These are phyloP conservation scores for Alternaria consortialis DNA, from an alignment of 2,329 filamentous ascomycete species.

Conservation along the genomic window DNA sequence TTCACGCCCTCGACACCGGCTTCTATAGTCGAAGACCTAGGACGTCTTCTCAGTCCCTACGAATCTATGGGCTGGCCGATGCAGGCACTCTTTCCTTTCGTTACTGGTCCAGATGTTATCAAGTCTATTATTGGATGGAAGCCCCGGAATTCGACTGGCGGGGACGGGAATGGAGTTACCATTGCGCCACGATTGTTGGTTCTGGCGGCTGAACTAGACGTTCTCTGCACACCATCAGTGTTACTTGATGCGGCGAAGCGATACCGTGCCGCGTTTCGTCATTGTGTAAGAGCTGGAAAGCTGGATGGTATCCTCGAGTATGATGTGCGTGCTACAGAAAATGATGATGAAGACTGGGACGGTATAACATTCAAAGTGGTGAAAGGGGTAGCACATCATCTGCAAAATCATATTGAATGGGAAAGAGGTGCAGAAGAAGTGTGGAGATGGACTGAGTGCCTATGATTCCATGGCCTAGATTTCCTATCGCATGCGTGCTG, in stretches of 20 bases:
- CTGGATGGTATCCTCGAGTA: conserved; percentile 35
- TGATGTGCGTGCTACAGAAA: conserved; percentile 6
- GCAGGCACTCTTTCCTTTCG: conserved; percentile 59
- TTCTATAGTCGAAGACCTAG: conserved; percentile 54
- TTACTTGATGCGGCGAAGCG: conserved; percentile 51
- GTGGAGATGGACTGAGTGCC: conserved; percentile 51
- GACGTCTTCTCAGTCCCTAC: conserved; percentile 57
- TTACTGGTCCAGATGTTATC: conserved; percentile 54
- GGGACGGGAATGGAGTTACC: background rate
- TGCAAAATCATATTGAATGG: conserved; percentile 64
- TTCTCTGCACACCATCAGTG: conserved; percentile 38
- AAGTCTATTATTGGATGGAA: conserved; percentile 44
- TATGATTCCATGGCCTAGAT: background rate
- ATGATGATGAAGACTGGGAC: conserved; percentile 4
- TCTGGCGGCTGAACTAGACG: conserved; percentile 38
- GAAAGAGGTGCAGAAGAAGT: conserved; percentile 59
- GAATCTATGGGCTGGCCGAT: conserved; percentile 64
- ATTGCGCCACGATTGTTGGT: conserved; percentile 30
- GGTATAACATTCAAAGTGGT: conserved; percentile 57
- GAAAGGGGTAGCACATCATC: conserved; percentile 60
- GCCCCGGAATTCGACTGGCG: conserved; percentile 49
- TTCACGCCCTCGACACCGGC: conserved; percentile 59
- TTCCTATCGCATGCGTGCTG: background rate
- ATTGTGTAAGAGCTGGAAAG: conserved; percentile 43
- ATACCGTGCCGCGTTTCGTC: conserved; percentile 48